Evolutionary conservation across 2,329 filamentous ascomycete species (phyloP), one percentile per base, ranked within the genome.

Genomic region (Neurospora sp.): DNA sequence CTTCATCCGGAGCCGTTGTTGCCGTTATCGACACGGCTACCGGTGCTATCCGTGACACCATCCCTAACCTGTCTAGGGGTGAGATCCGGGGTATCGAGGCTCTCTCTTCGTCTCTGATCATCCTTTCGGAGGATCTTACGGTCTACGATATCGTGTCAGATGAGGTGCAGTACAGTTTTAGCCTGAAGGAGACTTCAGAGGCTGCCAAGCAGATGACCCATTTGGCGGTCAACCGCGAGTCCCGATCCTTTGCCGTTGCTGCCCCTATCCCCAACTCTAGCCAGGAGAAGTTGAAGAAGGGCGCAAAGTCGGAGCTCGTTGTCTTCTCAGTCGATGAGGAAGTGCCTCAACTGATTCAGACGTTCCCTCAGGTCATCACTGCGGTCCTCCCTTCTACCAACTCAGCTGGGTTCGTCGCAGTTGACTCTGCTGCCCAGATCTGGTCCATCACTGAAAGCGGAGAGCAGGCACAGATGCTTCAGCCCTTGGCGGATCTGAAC

Each of bases 111-210:
- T 90, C 91, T 76, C 81, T 99, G 19, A 84, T 98, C 70, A 86
- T 92, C 66, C 82, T 97, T 1, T 93, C 93, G 0, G 85, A 90
- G 62, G 86, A 88, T 38, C 84, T 97, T 9, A 84, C 88, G 52
- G 90, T 97, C 42, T 97, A 93, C 84, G 92, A 99, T 78, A 86
- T 96, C 11, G 92, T 98, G 8, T 85, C 89, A 68, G 92, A 97
- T 75, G 86, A 90, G 74, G 84, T 94, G 66, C 86, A 87, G 42
- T 93, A 91, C 76, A 88, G 87, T 67, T 83, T 91, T 68, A 81
- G 85, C 36, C 81, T 93, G 15, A 83, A 80, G 46, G 79, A 83
- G 68, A 76, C 78, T 10, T 74, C 79, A n/a, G 77, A 78, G 23
- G 76, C 80, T 70, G 78, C 79, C 67, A 78, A 80, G 71, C 79